phyloP scores from a whole-genome alignment of 768 basidiomycete species.

The Tricholoma saponaceum region DNA sequence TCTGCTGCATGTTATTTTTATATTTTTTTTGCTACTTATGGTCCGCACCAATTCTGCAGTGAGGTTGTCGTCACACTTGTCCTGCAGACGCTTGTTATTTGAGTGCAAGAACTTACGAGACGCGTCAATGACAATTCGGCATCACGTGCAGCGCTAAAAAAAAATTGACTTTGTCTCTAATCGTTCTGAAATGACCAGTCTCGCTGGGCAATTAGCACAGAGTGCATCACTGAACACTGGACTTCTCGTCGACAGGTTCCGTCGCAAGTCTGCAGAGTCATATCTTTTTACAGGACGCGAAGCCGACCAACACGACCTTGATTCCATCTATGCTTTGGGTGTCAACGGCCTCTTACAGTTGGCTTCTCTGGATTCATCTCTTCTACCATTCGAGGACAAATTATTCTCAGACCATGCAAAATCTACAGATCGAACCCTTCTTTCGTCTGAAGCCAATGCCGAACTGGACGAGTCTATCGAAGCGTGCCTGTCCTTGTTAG shows the following conservation, averaged over 20 bases:
- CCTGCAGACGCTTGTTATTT: too few species aligned
- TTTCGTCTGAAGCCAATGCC: conserved; percentile 55
- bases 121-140: too few species aligned
- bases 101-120: too few species aligned
- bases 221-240: conserved; percentile 75
- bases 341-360: conserved; percentile 77
- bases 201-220: conserved; percentile 78
- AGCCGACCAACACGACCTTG: conserved; percentile 83
- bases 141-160: too few species aligned
- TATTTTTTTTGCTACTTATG: conserved; percentile 38
- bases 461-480: conserved; percentile 60
- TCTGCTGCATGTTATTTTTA: conserved; percentile 63
- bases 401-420: conserved; percentile 83
- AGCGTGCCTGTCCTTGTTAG: conserved; percentile 64
- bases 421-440: conserved; percentile 72
- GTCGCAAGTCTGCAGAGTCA: conserved; percentile 64
- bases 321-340: conserved; percentile 79
- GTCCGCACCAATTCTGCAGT: conserved; percentile 57
- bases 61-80: conserved; percentile 33
- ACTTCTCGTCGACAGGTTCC: conserved; percentile 61
- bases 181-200: conserved; percentile 52
- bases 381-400: conserved; percentile 59
- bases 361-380: conserved; percentile 49
- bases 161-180: too few species aligned
- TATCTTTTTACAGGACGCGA: conserved; percentile 86